Evolutionary conservation across 2,329 filamentous ascomycete species (phyloP), one percentile per base, ranked within the genome.

Genomic region (Scopulariopsis brevicaulis): DNA sequence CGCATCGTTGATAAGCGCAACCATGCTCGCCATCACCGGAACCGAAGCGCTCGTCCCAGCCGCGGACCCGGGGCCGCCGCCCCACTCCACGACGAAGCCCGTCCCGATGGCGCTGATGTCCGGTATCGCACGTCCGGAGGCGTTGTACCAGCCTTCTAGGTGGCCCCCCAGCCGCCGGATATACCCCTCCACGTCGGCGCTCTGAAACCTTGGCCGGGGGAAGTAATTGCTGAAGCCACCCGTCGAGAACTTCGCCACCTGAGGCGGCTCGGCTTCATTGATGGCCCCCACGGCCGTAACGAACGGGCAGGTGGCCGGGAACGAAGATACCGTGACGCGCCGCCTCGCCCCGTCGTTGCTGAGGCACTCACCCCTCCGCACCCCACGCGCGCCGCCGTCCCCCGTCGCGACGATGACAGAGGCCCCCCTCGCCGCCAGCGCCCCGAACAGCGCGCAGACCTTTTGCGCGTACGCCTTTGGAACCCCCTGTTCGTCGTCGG

Each of bases 281-380:
- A 82, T 84, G 1, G 80, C 85, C 7, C 86, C 86, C 1, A 89
- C 80, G 2, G 78, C 72, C 0, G 86, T 89, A 8, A 89, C 79
- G 67, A 81, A 89, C 0, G 85, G 86, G 63, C 86, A 90, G 0
- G 79, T 78, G 0, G 79, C 80, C 0, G 86, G 86, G 69, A 89
- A 90, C 5, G 76, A 78, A 1, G 84, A 77, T 34, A 83, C 72
- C 65, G 85, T 83, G 22, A 77, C 73, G 11, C 77, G 77, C 1
- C 73, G 77, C 59, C 80, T 75, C 51, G 70, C 74, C 24, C 83
- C 84, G 59, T 86, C 82, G 64, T 85, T 83, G 58, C 75, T 76
- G 56, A 74, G 70, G 70, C 84, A 88, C 22, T 62, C 65, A 59
- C 82, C 84, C 59, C 70, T 66, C 18, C 70, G 71, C 3, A 69